Base-by-base conservation (phyloP, 2,329 filamentous ascomycete genomes). In the Verticillium alfalfae region DNA sequence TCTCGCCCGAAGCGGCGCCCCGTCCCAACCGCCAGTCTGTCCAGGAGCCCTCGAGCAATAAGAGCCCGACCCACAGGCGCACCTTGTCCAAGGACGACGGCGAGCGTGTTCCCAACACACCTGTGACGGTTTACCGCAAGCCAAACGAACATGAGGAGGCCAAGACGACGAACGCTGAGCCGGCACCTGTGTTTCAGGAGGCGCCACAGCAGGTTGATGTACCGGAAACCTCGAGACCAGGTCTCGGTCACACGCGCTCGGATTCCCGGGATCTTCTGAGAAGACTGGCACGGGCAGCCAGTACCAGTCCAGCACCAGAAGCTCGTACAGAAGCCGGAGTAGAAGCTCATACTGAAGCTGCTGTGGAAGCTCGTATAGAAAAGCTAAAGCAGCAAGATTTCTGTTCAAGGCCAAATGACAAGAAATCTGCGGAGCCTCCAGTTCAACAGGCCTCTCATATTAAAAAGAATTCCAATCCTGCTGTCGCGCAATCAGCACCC, bases 211-310 rank as follows among this genome's bases (percentile, higher is more conserved):
- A 65, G 58, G 39, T 26, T 54, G 62, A 49, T 49, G 55, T 65
- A 45, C 54, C 54, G 0, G 34, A 56, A 18, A 18, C 22, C 54
- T 36, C 8, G 26, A 56, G 54, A 5, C 54, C 34, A 2, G n/a
- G 26, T 16, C 16, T 56, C 26, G 54, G 54, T 7, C 66, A 71
- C 38, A 65, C 67, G 6, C 68, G 70, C 18, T 74, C 72, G 26
- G 79, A 83, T 62, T 80, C 81, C 3, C 74, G 76, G 45, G 82
- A 85, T 49, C 62, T 84, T 55, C 71, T 85, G 58, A 79, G 79
- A 63, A 77, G 76, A 59, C 72, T 86, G 65, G 79, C 81, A 26
- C 76, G 78, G 58, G 81, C 77, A 56, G 72, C 79, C 37, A 82
- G 77, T 67, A 74, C 73, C 61, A 83, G 79, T 62, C 80, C 80